phyloP scores from a whole-genome alignment of 352 stramenopile species.

The Phytophthora nicotianae region DNA sequence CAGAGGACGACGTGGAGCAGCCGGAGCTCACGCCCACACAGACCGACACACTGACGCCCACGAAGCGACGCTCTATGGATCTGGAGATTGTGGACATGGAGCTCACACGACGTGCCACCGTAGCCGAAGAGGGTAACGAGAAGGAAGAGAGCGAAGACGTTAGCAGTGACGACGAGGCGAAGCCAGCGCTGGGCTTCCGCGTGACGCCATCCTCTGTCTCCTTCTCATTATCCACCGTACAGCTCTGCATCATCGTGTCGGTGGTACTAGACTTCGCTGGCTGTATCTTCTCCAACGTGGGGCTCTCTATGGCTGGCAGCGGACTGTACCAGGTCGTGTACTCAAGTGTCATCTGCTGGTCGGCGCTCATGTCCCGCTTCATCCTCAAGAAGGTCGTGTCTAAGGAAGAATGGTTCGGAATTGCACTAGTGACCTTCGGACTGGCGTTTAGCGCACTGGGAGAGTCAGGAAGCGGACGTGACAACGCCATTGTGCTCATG shows the following conservation, averaged over 20 bases:
- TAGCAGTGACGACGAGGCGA: slow-evolving; percentile 31
- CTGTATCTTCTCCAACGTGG: slow-evolving; percentile 87
- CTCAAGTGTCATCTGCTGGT: slow-evolving; percentile 90
- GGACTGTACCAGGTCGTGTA: slow-evolving; percentile 87
- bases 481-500: slow-evolving; percentile 81
- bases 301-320: slow-evolving; percentile 80
- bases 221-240: slow-evolving; percentile 56
- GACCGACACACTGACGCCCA: slow-evolving; percentile 13
- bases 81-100: slow-evolving; percentile 36
- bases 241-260: slow-evolving; percentile 70
- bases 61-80: slow-evolving; percentile 16
- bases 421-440: slow-evolving; percentile 83
- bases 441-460: slow-evolving; percentile 82
- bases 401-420: slow-evolving; percentile 79
- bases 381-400: slow-evolving; percentile 79
- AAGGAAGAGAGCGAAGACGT: slow-evolving; percentile 21
- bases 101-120: slow-evolving; percentile 52
- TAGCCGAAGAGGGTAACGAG: slow-evolving; percentile 27
- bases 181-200: slow-evolving; percentile 14
- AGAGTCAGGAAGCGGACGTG: slow-evolving; percentile 62
- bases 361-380: slow-evolving; percentile 76
- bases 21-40: slow-evolving; percentile 31
- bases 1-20: slow-evolving; percentile 39
- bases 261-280: slow-evolving; percentile 83
- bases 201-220: slow-evolving; percentile 38